Percentiles rank a stretch among this genome's conserved stretches.
These are phyloP conservation scores for Patellifolia procumbens DNA, from an alignment of 179 eudicot genomes.

Conservation along the genomic window DNA sequence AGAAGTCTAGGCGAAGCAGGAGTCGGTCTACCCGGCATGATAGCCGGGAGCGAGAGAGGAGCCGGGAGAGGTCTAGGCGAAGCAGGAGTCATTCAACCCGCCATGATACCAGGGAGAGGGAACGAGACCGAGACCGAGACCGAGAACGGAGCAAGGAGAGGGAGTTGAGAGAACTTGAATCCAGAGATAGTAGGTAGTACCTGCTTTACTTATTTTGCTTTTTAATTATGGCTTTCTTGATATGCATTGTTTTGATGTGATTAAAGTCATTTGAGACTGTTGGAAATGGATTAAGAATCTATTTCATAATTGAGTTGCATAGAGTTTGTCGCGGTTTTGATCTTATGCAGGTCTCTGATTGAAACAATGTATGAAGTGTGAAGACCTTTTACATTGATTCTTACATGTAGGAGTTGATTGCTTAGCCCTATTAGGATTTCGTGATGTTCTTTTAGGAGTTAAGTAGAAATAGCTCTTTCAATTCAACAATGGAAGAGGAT, in stretches of 20 bases:
- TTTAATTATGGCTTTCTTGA: neutral
- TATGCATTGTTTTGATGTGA: constrained; percentile 8
- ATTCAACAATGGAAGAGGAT: no score
- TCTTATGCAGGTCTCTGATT: neutral
- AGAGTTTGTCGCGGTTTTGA: neutral
- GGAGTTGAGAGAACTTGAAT: constrained; percentile 35
- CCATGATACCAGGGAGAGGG: constrained; percentile 27
- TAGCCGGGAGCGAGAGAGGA: constrained; percentile 21
- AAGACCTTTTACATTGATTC: neutral
- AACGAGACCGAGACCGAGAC: constrained; percentile 23
- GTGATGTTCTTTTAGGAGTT: neutral
- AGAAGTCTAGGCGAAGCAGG: neutral
- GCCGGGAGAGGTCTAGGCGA: constrained; percentile 19
- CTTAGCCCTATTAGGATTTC: neutral
- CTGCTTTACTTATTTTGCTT: neutral
- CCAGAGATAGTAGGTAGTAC: constrained; percentile 44
- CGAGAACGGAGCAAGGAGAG: constrained; percentile 14
- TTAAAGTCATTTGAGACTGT: no score
- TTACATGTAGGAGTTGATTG: neutral
- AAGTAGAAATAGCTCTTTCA: no score
- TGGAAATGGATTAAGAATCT: neutral
- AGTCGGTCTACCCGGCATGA: neutral
- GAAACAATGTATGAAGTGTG: neutral
- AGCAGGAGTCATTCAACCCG: constrained; percentile 36
- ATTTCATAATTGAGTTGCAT: neutral